Conservation (phyloP, 177 flowering plant genomes). For the Tripterygium wilfordii region DNA sequence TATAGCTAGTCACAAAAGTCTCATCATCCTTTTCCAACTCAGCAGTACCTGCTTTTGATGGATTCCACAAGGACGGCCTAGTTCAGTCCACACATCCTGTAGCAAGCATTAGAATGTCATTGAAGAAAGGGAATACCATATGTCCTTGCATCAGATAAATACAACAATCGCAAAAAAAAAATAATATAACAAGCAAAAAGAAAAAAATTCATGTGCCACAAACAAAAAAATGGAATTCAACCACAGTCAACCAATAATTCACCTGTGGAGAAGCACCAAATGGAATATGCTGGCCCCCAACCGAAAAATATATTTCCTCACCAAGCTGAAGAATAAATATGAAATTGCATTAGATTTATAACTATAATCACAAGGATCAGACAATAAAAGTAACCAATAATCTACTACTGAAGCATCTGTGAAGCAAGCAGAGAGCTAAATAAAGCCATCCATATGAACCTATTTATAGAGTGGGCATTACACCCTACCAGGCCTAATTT, state of each 20-base stretch:
- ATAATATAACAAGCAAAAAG: neutral
- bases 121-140: neutral
- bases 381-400: too few species aligned
- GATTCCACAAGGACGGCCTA: conserved; percentile 96
- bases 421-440: too few species aligned
- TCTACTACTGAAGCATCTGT: too few species aligned
- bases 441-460: too few species aligned
- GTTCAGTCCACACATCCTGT: conserved; percentile 95
- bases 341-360: conserved; percentile 8
- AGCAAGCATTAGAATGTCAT: neutral
- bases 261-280: conserved; percentile 99
- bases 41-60: conserved; percentile 92
- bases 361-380: too few species aligned
- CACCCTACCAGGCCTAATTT: too few species aligned
- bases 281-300: conserved; percentile 91
- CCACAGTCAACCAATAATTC: conserved; percentile 6
- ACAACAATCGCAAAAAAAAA: neutral
- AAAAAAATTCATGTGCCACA: neutral
- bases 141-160: neutral
- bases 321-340: conserved; percentile 57
- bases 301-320: conserved; percentile 73
- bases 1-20: too few species aligned
- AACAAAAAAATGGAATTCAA: too few species aligned
- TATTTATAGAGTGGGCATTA: too few species aligned
- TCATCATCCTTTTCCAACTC: too few species aligned